Percentiles rank a stretch among this genome's conserved stretches.
Evolutionary conservation across 2,329 filamentous ascomycete genomes (phyloP).

Genomic region (Penicillium digitatum): DNA sequence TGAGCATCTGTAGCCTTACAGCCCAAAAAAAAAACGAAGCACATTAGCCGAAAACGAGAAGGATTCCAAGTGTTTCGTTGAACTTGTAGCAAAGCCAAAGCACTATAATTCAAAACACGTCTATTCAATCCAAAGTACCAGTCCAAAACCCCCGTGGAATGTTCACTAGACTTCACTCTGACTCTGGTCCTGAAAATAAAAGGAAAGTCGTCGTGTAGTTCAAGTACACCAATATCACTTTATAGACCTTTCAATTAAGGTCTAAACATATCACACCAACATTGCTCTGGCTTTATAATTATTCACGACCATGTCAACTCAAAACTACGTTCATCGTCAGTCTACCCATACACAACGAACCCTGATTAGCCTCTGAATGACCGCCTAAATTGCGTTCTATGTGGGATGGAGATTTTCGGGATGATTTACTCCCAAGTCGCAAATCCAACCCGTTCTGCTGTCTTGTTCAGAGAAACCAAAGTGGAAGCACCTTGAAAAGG

Average conservation of each 20-base stretch:
- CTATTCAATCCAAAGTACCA: neutral
- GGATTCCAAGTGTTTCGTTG: too few species aligned
- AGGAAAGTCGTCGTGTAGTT: neutral
- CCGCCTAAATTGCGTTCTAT: constrained; percentile 3
- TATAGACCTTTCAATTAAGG: neutral
- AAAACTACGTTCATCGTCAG: neutral
- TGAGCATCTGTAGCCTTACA: too few species aligned
- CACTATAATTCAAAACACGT: too few species aligned
- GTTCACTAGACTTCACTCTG: neutral
- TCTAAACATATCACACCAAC: too few species aligned
- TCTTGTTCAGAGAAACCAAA: neutral
- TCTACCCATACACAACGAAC: neutral
- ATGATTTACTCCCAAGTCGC: neutral
- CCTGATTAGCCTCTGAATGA: neutral
- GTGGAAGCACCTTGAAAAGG: neutral
- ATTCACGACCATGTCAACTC: neutral
- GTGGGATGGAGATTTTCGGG: neutral
- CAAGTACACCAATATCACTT: neutral
- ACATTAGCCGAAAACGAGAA: too few species aligned
- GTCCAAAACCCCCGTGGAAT: neutral
- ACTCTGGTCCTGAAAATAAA: neutral
- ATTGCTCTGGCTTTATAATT: neutral
- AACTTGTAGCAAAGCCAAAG: too few species aligned
- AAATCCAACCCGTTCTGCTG: neutral
- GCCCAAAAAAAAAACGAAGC: too few species aligned